Evolutionary conservation across 2,329 filamentous ascomycete genomes (phyloP).

Genomic region (Aspergillus fischeri): DNA sequence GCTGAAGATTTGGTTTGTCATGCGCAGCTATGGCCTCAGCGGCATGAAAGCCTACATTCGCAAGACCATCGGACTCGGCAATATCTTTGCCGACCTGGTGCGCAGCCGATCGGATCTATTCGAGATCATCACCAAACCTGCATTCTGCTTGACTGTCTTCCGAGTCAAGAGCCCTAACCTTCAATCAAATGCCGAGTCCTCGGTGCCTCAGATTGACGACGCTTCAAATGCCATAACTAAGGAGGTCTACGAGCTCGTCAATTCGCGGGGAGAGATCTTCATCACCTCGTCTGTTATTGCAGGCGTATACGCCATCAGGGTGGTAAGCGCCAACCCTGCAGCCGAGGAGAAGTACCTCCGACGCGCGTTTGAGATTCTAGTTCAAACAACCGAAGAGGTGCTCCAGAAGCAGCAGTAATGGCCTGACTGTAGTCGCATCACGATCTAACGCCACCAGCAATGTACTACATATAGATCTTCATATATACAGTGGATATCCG

Average conservation of each 20-base stretch:
- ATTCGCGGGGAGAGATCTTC: constrained; percentile 72
- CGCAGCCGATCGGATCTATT: constrained; percentile 64
- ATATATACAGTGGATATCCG: background rate
- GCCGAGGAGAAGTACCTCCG: constrained; percentile 70
- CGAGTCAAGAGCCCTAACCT: constrained; percentile 50
- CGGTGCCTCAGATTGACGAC: constrained; percentile 37
- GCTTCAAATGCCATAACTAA: constrained; percentile 66
- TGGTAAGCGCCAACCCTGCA: constrained; percentile 68
- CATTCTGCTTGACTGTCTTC: constrained; percentile 76
- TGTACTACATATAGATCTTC: background rate
- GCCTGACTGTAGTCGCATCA: background rate
- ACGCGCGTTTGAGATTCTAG: constrained; percentile 69
- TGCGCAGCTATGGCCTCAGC: constrained; percentile 73
- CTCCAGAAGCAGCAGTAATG: constrained; percentile 10
- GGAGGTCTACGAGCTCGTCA: constrained; percentile 70
- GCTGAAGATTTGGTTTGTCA: constrained; percentile 92
- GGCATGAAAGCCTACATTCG: constrained; percentile 72
- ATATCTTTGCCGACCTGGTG: constrained; percentile 63
- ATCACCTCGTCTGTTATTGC: constrained; percentile 73
- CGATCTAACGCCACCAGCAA: background rate
- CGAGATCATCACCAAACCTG: constrained; percentile 66
- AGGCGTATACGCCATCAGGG: constrained; percentile 71
- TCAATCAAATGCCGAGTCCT: constrained; percentile 7
- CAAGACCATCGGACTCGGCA: constrained; percentile 64
- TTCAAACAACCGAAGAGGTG: constrained; percentile 59